Evolutionary conservation across 352 stramenopile species (phyloP).

Genomic region (Phytophthora ohioensis): DNA sequence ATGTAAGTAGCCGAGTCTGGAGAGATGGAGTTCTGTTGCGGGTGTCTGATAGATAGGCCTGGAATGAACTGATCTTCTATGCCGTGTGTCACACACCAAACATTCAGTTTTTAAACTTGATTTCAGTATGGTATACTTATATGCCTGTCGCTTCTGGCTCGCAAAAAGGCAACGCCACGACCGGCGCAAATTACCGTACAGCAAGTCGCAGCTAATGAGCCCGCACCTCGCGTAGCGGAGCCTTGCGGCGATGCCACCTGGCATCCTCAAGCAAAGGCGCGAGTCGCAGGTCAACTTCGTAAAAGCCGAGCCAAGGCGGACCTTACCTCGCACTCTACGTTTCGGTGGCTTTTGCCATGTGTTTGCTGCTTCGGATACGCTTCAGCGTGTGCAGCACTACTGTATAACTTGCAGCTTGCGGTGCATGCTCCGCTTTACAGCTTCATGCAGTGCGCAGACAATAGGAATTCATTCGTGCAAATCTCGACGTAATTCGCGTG

Average conservation of each 20-base stretch:
- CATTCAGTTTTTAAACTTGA: slow-evolving; percentile 25
- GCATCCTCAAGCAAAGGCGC: slow-evolving; percentile 7
- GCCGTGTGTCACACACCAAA: slow-evolving; percentile 34
- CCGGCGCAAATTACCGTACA: background rate
- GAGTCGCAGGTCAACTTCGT: slow-evolving; percentile 24
- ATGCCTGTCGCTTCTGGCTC: slow-evolving; percentile 5
- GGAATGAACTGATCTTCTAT: slow-evolving; percentile 16
- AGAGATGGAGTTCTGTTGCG: slow-evolving; percentile 19
- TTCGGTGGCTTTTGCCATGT: slow-evolving; percentile 23
- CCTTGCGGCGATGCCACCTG: slow-evolving; percentile 14
- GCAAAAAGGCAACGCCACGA: slow-evolving; percentile 18
- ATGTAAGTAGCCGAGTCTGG: background rate
- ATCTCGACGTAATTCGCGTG: slow-evolving; percentile 15
- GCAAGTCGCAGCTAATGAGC: slow-evolving; percentile 14
- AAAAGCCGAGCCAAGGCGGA: slow-evolving; percentile 29
- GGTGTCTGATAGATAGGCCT: slow-evolving; percentile 11
- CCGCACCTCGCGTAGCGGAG: slow-evolving; percentile 22
- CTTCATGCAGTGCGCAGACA: background rate
- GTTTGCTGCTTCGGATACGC: slow-evolving; percentile 20
- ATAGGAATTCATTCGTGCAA: slow-evolving; percentile 32
- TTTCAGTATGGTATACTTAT: slow-evolving; percentile 2
- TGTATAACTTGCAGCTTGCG: no score
- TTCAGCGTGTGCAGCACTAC: slow-evolving; percentile 1
- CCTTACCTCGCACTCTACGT: slow-evolving; percentile 12
- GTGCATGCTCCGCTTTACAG: background rate